Evolutionary conservation across 2,329 filamentous ascomycete genomes (phyloP), one percentile per base, ranked within the genome.

Genomic region (Trichoderma aggressivum): DNA sequence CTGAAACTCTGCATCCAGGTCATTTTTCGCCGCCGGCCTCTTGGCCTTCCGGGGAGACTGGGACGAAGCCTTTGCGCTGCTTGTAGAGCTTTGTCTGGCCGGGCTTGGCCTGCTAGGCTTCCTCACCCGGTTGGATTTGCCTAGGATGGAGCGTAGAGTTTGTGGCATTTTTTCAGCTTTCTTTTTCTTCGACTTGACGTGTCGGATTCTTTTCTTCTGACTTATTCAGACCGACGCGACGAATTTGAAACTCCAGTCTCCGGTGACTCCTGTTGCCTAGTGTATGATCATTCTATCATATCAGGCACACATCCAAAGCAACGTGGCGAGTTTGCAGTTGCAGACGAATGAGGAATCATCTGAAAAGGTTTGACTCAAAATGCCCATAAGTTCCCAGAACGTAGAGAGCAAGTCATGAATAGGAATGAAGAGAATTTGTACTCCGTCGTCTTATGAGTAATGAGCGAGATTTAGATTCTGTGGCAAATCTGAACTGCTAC

Each of bases 121-220:
- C 30, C 70, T 78, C 12, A 83, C 75, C 32, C 82, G 79, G 28
- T 75, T 77, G 16, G 80, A 78, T 32, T 77, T 79, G 24, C 82
- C 81, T 3, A 84, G 74, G 69, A 84, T 82, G 2, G 82, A 81
- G 10, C 77, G 79, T 62, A 84, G 75, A 32, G 76, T 80, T 58
- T 78, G 76, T 16, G 77, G 75, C 74, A 81, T 80, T 53, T 39
- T 28, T 21, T 39, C 14, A 14, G 2, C n/a, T 47, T 59, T 67
- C 28, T 24, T 68, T 14, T 34, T 12, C 21, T 7, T 3, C 11
- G 5, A 21, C 7, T 7, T 2, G 34, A 6, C 8, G 21, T 5
- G 11, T 4, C 3, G 8, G 16, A 14, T 12, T n/a, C n/a, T 14
- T 58, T 18, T 32, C 53, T 12, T 28, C n/a, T 18, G 18, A 7